Evolutionary conservation across 805 yeast genomes (phyloP), one percentile per base, ranked within the genome.

Genomic region (Candida oleophila): DNA sequence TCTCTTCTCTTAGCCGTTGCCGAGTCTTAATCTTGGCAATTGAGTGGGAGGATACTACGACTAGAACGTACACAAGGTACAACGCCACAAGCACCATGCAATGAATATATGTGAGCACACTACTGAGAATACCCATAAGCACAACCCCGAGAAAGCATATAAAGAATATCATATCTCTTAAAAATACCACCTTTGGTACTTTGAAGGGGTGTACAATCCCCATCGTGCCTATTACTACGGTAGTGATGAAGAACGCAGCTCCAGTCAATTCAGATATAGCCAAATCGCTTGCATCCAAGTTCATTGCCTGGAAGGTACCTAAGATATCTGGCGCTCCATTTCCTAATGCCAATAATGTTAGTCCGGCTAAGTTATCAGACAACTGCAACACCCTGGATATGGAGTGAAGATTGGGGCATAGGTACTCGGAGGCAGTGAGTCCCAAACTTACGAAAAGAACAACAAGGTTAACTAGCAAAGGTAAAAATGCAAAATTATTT

Each of bases 251-350:
- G 39, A 87, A 80, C 0, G 95, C 87, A 1, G 97, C 94, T 0
- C 99, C 98, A 28, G 90, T 66, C n/a, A 92, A 70, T 61, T 91
- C 97, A 1, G 97, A 94, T 4, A 92, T 66, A 0, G 98, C 97
- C 59, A 92, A 69, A 0, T 89, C 78, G 0, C 85, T 81, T 1
- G 88, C 80, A n/a, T 80, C 83, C 1, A 81, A 67, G 11, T 76
- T 74, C 81, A 94, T 78, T 3, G 97, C 96, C 42, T 85, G 83
- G 60, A 82, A 88, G 0, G 96, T 89, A 41, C 92, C 80, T 33
- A 90, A 77, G 2, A 92, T 81, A 62, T 92, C 99, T 0, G 97
- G 96, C 0, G 95, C 77, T 2, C 96, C 96, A 65, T 92, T 92
- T 0, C 97, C 98, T 49, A 92, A 74, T 0, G 98, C 96, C 44